Percentiles rank a stretch among this genome's conserved stretches.
Conservation (phyloP, 2,329 filamentous ascomycete species). For the Trichoderma sp. region DNA sequence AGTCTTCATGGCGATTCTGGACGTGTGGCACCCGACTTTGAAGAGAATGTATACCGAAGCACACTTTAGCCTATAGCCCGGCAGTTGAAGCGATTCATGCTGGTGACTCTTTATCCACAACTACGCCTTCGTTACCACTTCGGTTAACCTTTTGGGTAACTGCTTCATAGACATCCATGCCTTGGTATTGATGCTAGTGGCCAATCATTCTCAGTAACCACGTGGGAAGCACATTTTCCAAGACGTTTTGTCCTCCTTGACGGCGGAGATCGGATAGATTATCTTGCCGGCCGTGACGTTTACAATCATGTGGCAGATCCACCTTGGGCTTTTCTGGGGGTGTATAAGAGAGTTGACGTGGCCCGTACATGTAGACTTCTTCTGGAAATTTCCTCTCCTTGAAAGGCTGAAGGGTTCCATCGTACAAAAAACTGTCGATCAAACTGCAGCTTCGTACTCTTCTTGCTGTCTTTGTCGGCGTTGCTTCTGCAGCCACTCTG, state of each 20-base stretch:
- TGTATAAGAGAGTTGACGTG: neutral
- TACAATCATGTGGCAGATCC: neutral
- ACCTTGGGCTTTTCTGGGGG: neutral
- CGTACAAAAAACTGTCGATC: neutral
- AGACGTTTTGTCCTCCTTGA: neutral
- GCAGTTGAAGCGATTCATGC: neutral
- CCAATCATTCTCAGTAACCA: neutral
- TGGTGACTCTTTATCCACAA: neutral
- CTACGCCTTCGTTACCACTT: neutral
- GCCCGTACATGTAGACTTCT: too few relatives aligned
- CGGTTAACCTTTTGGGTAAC: neutral
- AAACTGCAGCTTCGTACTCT: slow-evolving; percentile 16
- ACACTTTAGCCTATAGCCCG: neutral
- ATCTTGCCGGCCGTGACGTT: slow-evolving; percentile 1
- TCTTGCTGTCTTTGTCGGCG: slow-evolving; percentile 17
- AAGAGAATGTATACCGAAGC: neutral
- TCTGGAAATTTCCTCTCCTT: neutral
- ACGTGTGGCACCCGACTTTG: too few relatives aligned
- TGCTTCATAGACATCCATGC: neutral
- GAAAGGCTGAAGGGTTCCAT: neutral
- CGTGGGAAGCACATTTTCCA: neutral
- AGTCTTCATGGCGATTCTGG: too few relatives aligned
- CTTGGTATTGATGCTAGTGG: neutral
- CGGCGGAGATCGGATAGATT: slow-evolving; percentile 2
- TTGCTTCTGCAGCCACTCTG: neutral